phyloP scores from a whole-genome alignment of 192 early-diverging fungal genomes.

The Glomus cerebriforme region DNA sequence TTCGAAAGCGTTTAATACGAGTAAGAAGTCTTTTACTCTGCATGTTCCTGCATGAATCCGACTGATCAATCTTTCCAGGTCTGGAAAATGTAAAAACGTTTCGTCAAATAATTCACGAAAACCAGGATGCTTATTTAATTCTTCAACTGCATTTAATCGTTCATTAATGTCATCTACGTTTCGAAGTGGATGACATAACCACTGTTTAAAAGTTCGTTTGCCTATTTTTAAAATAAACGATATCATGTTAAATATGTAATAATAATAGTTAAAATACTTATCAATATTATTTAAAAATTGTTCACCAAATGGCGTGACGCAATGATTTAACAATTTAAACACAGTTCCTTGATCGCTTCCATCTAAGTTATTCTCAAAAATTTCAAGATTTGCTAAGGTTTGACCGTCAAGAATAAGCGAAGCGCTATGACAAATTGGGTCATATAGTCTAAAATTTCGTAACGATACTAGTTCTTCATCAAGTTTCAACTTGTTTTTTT shows the following conservation, averaged over 20 bases:
- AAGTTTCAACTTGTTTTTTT: slow-evolving; percentile 67
- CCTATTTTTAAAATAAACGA: not conserved
- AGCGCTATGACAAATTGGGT: slow-evolving; percentile 74
- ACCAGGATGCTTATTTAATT: slow-evolving; percentile 59
- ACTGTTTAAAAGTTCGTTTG: slow-evolving; percentile 72
- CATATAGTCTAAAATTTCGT: slow-evolving; percentile 80
- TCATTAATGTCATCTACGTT: slow-evolving; percentile 70
- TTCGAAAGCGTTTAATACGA: slow-evolving; percentile 61
- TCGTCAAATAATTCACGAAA: slow-evolving; percentile 51
- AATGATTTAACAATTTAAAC: slow-evolving; percentile 82
- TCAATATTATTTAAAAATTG: not conserved
- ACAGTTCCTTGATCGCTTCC: slow-evolving; percentile 77
- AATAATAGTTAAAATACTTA: not conserved
- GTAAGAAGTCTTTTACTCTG: slow-evolving; percentile 83
- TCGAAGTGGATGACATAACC: slow-evolving; percentile 90
- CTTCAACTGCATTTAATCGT: slow-evolving; percentile 88
- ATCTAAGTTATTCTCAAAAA: slow-evolving; percentile 84
- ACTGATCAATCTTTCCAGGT: slow-evolving; percentile 89
- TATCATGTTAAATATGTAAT: not conserved
- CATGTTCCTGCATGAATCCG: slow-evolving; percentile 87
- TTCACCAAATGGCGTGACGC: slow-evolving; percentile 83
- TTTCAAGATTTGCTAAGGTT: slow-evolving; percentile 88
- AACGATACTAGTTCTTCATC: slow-evolving; percentile 85
- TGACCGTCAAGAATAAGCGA: slow-evolving; percentile 91
- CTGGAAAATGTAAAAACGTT: slow-evolving; percentile 63